Conservation (phyloP, 305 asterid species). For the Salvia sclarea region DNA sequence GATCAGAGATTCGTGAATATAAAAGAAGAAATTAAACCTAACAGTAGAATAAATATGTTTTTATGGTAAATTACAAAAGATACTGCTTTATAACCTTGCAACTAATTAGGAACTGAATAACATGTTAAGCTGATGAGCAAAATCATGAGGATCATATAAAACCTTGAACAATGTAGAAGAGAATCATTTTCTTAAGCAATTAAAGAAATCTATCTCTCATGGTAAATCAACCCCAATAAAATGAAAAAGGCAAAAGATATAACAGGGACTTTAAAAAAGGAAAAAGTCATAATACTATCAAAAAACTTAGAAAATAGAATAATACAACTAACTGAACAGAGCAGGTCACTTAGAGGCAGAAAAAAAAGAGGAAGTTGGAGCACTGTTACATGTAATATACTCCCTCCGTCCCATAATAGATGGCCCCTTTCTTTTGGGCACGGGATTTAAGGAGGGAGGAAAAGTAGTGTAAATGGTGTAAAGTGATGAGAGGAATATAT, state of each 20-base stretch:
- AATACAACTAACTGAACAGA: slow-evolving; percentile 2
- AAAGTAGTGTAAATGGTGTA: too few relatives aligned
- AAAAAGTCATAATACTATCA: not conserved
- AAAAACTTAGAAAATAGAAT: not conserved
- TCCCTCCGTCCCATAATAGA: too few relatives aligned
- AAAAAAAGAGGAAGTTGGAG: slow-evolving; percentile 12
- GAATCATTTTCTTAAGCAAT: slow-evolving; percentile 14
- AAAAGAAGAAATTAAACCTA: slow-evolving; percentile 20
- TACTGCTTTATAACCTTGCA: not conserved
- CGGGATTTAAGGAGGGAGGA: too few relatives aligned
- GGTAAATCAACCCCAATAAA: slow-evolving; percentile 13
- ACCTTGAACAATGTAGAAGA: slow-evolving; percentile 21
- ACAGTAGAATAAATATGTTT: slow-evolving; percentile 22
- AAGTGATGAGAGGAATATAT: too few relatives aligned
- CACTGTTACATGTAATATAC: slow-evolving; percentile 4
- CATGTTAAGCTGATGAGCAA: slow-evolving; percentile 26
- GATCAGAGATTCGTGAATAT: slow-evolving; percentile 23
- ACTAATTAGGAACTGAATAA: slow-evolving; percentile 21
- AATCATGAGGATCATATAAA: slow-evolving; percentile 13
- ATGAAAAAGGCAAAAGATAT: too few relatives aligned
- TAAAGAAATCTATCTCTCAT: slow-evolving; percentile 2
- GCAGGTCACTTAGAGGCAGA: slow-evolving; percentile 25
- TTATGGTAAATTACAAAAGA: slow-evolving; percentile 14
- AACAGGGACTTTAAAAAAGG: not conserved
- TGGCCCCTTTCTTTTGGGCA: too few relatives aligned